A percentile compares a stretch with the other conserved stretches of the same genome.
phyloP scores from a whole-genome alignment of 208 protist species.

The Herpetomonas tarakana region DNA sequence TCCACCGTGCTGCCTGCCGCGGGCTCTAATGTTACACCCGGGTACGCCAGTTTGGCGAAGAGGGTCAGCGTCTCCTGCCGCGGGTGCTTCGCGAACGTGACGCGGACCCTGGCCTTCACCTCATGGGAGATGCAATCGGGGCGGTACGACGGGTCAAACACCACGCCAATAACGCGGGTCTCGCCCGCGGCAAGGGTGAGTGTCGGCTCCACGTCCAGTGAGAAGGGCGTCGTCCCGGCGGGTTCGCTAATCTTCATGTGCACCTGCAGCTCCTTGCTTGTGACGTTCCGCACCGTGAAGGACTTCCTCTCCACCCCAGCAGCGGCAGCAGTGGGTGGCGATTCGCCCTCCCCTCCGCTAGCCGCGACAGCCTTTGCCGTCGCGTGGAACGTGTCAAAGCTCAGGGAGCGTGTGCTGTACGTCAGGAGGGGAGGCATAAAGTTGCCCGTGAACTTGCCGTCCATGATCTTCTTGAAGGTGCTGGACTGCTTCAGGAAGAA shows the following conservation, averaged over 20 bases:
- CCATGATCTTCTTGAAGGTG: constrained; percentile 78
- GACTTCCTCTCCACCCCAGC: constrained; percentile 41
- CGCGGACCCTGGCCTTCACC: constrained; percentile 60
- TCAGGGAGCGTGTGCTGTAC: constrained; percentile 71
- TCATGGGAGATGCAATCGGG: constrained; percentile 74
- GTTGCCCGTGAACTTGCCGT: constrained; percentile 58
- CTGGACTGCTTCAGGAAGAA: constrained; percentile 84
- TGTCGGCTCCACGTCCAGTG: constrained; percentile 45
- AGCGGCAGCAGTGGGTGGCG: constrained; percentile 2
- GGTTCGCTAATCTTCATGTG: constrained; percentile 39
- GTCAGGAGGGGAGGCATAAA: constrained; percentile 85
- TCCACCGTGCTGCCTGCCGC: constrained; percentile 39
- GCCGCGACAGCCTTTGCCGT: constrained; percentile 4
- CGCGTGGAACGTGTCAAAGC: constrained; percentile 71
- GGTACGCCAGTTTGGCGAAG: constrained; percentile 81
- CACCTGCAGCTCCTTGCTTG: constrained; percentile 73
- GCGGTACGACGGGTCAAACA: constrained; percentile 83
- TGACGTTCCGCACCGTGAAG: constrained; percentile 89
- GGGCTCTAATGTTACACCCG: constrained; percentile 78
- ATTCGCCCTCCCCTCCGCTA: neutral
- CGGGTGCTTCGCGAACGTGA: constrained; percentile 91
- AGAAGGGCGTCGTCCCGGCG: constrained; percentile 52
- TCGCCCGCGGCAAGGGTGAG: constrained; percentile 73
- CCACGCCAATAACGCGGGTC: constrained; percentile 78
- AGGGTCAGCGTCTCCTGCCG: constrained; percentile 84